Conservation (phyloP, 371 early-diverging fungal species). For the Conidiobolus incongruus region DNA sequence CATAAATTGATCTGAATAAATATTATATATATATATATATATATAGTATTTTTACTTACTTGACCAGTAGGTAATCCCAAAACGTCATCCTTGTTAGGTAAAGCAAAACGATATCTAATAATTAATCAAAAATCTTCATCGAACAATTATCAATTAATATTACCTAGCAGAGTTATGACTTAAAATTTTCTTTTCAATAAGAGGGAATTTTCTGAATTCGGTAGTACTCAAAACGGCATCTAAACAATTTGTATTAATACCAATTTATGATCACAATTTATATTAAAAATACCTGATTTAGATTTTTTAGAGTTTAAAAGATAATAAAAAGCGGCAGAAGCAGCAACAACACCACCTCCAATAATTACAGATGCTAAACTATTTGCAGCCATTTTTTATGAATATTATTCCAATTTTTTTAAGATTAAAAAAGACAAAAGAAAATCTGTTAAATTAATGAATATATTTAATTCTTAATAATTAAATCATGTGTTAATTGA, state of each 20-base stretch:
- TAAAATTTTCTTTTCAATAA: constrained; percentile 47
- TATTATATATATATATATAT: too few species aligned
- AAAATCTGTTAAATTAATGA: not conserved
- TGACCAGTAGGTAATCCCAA: constrained; percentile 86
- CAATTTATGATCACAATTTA: too few species aligned
- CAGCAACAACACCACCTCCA: not conserved
- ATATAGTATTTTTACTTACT: constrained; percentile 6
- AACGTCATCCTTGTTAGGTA: constrained; percentile 33
- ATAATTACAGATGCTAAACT: not conserved
- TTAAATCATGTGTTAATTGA: too few species aligned
- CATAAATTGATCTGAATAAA: not conserved
- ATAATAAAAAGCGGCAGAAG: not conserved
- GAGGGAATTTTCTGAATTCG: constrained; percentile 58
- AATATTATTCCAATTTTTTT: not conserved
- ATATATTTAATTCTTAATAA: not conserved
- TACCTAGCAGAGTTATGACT: constrained; percentile 73
- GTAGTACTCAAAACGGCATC: constrained; percentile 34
- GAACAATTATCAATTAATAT: constrained; percentile 6
- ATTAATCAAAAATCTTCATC: constrained; percentile 1
- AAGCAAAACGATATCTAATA: constrained; percentile 61
- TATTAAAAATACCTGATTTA: not conserved
- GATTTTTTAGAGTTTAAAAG: not conserved
- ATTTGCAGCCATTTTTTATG: not conserved
- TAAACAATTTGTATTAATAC: not conserved
- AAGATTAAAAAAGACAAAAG: not conserved